Conservation (phyloP, 2,329 filamentous ascomycete species). For the Calcarisporium arbuscula region DNA sequence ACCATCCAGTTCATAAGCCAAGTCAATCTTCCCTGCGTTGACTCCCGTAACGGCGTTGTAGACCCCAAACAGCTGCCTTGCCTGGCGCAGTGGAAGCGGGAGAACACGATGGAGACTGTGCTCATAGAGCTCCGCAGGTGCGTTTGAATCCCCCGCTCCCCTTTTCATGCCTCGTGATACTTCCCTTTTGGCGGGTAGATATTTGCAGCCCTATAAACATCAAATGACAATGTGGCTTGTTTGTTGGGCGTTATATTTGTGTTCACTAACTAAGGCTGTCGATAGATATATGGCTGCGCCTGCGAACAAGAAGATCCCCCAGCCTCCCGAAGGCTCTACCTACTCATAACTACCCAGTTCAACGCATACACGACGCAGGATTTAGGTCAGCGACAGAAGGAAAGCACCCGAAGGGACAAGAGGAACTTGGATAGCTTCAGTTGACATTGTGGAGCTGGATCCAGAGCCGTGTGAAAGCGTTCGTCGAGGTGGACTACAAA, state of each 20-base stretch:
- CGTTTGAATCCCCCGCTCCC: slow-evolving; percentile 17
- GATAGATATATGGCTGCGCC: slow-evolving; percentile 91
- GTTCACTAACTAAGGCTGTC: too few species aligned
- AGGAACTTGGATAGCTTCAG: too few species aligned
- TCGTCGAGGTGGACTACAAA: too few species aligned
- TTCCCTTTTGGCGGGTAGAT: not conserved
- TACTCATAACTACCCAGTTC: slow-evolving; percentile 24
- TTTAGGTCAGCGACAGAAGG: not conserved
- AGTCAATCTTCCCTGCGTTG: slow-evolving; percentile 95
- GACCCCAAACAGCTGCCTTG: slow-evolving; percentile 80
- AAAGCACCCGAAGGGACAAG: not conserved
- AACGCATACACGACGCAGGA: not conserved
- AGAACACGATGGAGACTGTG: slow-evolving; percentile 93
- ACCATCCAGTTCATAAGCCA: slow-evolving; percentile 88
- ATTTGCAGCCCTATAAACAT: too few species aligned
- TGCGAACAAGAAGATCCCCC: slow-evolving; percentile 88
- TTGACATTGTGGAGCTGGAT: too few species aligned
- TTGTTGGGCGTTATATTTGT: too few species aligned
- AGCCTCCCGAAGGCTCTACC: slow-evolving; percentile 77
- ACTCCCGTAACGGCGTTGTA: slow-evolving; percentile 72
- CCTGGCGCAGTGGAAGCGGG: slow-evolving; percentile 82
- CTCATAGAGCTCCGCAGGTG: slow-evolving; percentile 79
- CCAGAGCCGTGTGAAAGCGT: too few species aligned
- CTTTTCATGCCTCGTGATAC: not conserved
- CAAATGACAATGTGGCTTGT: not conserved